Evolutionary conservation across 306 rosid species (phyloP).

Genomic region (Begonia peltatifolia): DNA sequence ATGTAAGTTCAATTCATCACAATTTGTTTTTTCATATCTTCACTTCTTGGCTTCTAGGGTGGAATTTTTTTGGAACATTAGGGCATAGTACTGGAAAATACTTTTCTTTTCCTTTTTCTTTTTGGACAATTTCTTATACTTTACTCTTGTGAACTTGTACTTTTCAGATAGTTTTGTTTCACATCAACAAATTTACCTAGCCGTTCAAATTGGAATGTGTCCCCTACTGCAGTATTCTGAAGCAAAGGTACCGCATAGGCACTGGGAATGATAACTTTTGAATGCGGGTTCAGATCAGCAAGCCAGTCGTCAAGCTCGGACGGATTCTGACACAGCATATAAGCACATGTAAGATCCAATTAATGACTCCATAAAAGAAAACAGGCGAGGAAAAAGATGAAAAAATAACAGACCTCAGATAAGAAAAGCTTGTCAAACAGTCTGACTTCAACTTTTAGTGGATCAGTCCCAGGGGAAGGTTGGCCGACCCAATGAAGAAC

Average conservation of each 20-base stretch:
- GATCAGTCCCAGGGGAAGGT: slow-evolving; percentile 77
- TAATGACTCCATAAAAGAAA: background rate
- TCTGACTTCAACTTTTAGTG: slow-evolving; percentile 74
- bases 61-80: too few species aligned
- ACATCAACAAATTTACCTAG: slow-evolving; percentile 37
- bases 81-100: too few species aligned
- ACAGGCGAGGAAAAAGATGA: too few species aligned
- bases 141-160: too few species aligned
- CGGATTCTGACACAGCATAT: slow-evolving; percentile 51
- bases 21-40: too few species aligned
- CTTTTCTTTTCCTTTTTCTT: too few species aligned
- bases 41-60: too few species aligned
- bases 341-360: background rate
- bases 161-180: too few species aligned
- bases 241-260: slow-evolving; percentile 57
- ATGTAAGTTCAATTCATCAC: too few species aligned
- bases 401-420: slow-evolving; percentile 55
- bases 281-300: slow-evolving; percentile 58
- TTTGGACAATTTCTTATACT: too few species aligned
- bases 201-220: slow-evolving; percentile 87
- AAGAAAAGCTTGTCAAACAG: slow-evolving; percentile 72
- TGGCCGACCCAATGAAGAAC: slow-evolving; percentile 93
- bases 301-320: slow-evolving; percentile 95
- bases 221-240: slow-evolving; percentile 44
- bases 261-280: slow-evolving; percentile 42